Evolutionary conservation across 306 rosid species (phyloP).

Genomic region (Spatholobus suberectus): DNA sequence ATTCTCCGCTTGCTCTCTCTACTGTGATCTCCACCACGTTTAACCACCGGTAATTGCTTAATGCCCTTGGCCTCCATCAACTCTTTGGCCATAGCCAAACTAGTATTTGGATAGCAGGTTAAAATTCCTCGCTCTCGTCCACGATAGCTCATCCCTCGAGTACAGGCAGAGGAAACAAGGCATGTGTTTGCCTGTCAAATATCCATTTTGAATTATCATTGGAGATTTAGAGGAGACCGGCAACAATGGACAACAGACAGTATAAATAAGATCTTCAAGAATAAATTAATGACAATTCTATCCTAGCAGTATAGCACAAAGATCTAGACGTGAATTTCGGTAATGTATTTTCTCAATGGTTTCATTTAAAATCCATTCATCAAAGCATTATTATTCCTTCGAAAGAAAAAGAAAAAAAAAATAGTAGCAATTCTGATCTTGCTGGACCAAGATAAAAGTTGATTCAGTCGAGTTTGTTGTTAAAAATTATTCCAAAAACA

Average conservation of each 20-base stretch:
- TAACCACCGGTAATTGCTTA: slow-evolving; percentile 93
- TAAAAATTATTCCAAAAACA: slow-evolving; percentile 13
- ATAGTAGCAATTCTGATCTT: not conserved
- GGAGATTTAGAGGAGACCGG: slow-evolving; percentile 15
- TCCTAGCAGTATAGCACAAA: slow-evolving; percentile 6
- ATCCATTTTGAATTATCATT: slow-evolving; percentile 26
- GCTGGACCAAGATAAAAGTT: not conserved
- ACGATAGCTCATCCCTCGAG: slow-evolving; percentile 82
- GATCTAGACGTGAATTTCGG: slow-evolving; percentile 22
- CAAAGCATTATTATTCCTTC: slow-evolving; percentile 2
- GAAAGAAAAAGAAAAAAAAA: not conserved
- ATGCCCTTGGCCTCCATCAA: slow-evolving; percentile 96
- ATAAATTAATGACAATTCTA: slow-evolving; percentile 3
- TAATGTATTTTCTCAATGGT: not conserved
- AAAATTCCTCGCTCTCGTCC: slow-evolving; percentile 83
- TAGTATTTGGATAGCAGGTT: slow-evolving; percentile 84
- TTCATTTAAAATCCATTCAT: slow-evolving; percentile 26
- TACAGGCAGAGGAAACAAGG: slow-evolving; percentile 85
- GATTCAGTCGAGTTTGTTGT: not conserved
- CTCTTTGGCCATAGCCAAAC: slow-evolving; percentile 85
- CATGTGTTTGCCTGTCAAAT: slow-evolving; percentile 62
- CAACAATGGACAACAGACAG: not conserved
- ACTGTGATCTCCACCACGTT: slow-evolving; percentile 55
- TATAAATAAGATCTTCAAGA: slow-evolving; percentile 18
- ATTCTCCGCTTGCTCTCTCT: slow-evolving; percentile 71